Base-by-base conservation (phyloP, 768 basidiomycete species). In the Austroboletus eburneus region DNA sequence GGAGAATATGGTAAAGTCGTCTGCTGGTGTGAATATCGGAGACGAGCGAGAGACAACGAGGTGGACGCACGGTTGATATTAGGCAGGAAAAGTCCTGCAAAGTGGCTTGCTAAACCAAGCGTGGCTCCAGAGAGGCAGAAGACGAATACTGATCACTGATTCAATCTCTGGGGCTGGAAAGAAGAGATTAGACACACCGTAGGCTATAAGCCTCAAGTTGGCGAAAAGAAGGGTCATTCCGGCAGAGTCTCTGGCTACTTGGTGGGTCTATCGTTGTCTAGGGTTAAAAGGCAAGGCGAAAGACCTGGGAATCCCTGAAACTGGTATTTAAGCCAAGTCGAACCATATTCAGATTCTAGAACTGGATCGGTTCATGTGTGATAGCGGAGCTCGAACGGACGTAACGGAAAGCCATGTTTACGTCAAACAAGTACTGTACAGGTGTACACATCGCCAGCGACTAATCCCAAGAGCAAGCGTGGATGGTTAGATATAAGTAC, bases 1-100 rank as follows among this genome's bases (percentile, higher is more conserved):
- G 1, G 83, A 69, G 63, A 83, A 90, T 29, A 86, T 81, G 5
- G 75, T 78, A 57, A 85, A 91, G 61, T 84, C 83, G 57, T 66
- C 88, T 90, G 50, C 18, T 43, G 42, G 39, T 25, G 18, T 23
- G 41, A n/a, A 29, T 21, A 41, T 45, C 23, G 40, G 14, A 22
- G 37, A 27, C 17, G n/a, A 16, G 16, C 42, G 34, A 42, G 43
- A 34, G 27, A 43, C 14, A 56, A 24, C 14, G 37, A 17, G 37
- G 38, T 32, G 29, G 8, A 68, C 80, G 42, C 58, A 89, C 88
- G 71, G 59, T 81, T 79, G 21, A 82, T 62, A 38, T 71, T 64
- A 1, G 88, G 85, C 23, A 88, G 69, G 64, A 90, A 89, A 37
- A 82, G 61, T 40, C 48, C 72, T 1, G 82, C 85, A 54, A 89